A percentile compares a stretch with the other conserved stretches of the same genome.
Conservation (phyloP, 2,329 filamentous ascomycete species). For the Phialophora expanda region DNA sequence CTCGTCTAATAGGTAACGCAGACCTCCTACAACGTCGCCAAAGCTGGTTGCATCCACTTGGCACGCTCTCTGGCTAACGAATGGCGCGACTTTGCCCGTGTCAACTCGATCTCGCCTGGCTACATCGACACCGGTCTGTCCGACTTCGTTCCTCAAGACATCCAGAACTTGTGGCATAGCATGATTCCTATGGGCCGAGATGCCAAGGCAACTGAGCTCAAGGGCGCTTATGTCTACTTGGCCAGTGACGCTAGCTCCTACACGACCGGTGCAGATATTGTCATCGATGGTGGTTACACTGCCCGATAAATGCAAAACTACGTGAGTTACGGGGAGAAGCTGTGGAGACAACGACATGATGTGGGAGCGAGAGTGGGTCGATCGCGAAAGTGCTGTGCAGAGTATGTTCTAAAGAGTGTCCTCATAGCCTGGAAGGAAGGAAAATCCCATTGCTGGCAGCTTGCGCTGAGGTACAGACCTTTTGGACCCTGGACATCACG, state of each 20-base stretch:
- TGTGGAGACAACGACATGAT: neutral
- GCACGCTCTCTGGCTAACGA: conserved; percentile 69
- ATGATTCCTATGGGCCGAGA: conserved; percentile 67
- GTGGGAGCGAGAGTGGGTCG: neutral
- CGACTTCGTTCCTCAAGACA: conserved; percentile 64
- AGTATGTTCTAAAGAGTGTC: no score
- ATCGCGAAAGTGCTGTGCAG: neutral
- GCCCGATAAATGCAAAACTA: conserved; percentile 44
- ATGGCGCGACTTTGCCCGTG: conserved; percentile 71
- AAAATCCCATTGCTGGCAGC: neutral
- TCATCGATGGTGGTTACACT: conserved; percentile 58
- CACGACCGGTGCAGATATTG: conserved; percentile 56
- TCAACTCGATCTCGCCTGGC: conserved; percentile 71
- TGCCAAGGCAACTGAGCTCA: conserved; percentile 69
- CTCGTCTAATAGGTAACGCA: conserved; percentile 25
- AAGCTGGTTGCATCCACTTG: conserved; percentile 70
- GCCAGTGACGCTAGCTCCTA: conserved; percentile 56
- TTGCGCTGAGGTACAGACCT: no score
- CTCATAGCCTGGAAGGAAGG: no score
- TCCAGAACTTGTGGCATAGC: conserved; percentile 62
- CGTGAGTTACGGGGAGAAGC: neutral
- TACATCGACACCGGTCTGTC: conserved; percentile 72
- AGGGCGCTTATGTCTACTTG: conserved; percentile 62
- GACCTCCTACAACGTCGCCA: conserved; percentile 68
- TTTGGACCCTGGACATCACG: neutral